A percentile compares a stretch with the other conserved stretches of the same genome.
phyloP scores from a whole-genome alignment of 2,329 filamentous ascomycete genomes.

The Colletotrichum agaves region DNA sequence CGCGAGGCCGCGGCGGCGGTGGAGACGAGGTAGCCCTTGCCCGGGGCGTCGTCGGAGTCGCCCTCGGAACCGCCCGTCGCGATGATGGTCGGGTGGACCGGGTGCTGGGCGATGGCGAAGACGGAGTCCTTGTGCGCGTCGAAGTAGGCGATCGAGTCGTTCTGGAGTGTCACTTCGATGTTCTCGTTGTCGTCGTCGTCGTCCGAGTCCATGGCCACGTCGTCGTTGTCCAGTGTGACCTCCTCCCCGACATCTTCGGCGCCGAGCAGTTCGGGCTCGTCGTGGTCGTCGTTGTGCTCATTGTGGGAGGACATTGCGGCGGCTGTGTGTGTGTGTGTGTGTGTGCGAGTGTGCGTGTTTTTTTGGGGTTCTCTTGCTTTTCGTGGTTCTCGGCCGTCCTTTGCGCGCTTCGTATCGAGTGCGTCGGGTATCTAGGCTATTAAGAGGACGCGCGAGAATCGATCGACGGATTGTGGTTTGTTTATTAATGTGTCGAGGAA shows the following conservation, averaged over 20 bases:
- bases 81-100: constrained; percentile 78
- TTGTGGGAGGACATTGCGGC: constrained; percentile 29
- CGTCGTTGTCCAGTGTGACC: constrained; percentile 67
- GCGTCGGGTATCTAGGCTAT: constrained; percentile 21
- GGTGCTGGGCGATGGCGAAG: constrained; percentile 95
- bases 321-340: not conserved
- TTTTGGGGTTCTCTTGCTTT: not conserved
- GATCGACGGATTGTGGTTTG: constrained; percentile 1
- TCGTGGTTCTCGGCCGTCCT: not conserved
- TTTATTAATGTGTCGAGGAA: constrained; percentile 33
- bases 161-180: constrained; percentile 82
- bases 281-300: constrained; percentile 28
- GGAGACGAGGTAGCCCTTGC: constrained; percentile 89
- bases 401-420: not conserved
- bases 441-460: not conserved
- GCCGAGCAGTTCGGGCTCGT: constrained; percentile 76
- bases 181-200: constrained; percentile 74
- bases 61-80: constrained; percentile 84
- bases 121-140: constrained; percentile 91
- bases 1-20: constrained; percentile 69
- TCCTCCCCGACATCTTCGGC: constrained; percentile 84
- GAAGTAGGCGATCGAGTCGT: constrained; percentile 94
- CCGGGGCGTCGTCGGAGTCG: constrained; percentile 68
- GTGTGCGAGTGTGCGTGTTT: not conserved
- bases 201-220: constrained; percentile 84